Evolutionary conservation across 345 rosid species (phyloP).

Genomic region (Hirschfeldia incana): DNA sequence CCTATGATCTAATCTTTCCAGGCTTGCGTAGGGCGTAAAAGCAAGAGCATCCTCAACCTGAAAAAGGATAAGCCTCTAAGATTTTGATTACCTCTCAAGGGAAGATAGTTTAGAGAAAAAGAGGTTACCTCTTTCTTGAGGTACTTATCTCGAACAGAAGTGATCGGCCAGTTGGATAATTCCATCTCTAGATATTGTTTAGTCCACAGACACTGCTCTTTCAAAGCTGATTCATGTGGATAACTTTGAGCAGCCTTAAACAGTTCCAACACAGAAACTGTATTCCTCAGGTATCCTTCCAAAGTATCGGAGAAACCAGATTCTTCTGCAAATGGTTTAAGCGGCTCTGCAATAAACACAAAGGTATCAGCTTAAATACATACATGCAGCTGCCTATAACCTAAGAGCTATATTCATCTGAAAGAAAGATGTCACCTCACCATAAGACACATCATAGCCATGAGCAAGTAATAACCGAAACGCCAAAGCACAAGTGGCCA

Average conservation of each 20-base stretch:
- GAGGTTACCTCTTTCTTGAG: constrained; percentile 48
- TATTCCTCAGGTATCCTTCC: constrained; percentile 60
- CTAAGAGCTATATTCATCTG: background rate
- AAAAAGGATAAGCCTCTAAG: constrained; percentile 23
- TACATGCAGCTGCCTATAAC: background rate
- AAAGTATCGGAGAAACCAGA: constrained; percentile 51
- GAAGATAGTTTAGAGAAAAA: background rate
- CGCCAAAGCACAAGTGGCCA: constrained; percentile 67
- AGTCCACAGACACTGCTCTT: constrained; percentile 58
- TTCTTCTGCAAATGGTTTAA: constrained; percentile 55
- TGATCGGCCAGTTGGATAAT: constrained; percentile 42
- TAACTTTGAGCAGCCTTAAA: constrained; percentile 62
- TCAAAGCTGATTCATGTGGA: constrained; percentile 55
- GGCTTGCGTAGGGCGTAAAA: constrained; percentile 52
- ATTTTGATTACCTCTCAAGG: background rate
- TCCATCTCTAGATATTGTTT: constrained; percentile 50
- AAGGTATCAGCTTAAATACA: background rate
- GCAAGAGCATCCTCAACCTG: constrained; percentile 71
- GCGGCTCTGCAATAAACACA: constrained; percentile 50
- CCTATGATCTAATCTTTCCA: constrained; percentile 60
- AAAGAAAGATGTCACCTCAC: constrained; percentile 41
- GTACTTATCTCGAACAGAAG: constrained; percentile 37
- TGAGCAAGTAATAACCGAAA: constrained; percentile 64
- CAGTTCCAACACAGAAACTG: constrained; percentile 58
- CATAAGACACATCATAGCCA: constrained; percentile 76